phyloP scores from a whole-genome alignment of 768 basidiomycete species.

The Butyriboletus loyo region DNA sequence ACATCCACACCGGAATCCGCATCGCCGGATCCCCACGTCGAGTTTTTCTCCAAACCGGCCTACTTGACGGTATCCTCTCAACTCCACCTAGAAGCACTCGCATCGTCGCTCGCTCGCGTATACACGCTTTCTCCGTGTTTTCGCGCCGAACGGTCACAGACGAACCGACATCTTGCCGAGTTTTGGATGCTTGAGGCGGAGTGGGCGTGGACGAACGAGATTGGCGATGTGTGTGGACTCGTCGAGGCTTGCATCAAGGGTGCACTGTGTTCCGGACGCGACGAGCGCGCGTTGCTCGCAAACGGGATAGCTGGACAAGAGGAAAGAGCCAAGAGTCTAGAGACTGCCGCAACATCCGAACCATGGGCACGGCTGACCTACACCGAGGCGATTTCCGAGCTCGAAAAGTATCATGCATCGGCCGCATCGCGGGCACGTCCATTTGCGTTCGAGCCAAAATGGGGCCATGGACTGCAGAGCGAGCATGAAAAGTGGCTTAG shows the following conservation, averaged over 20 bases:
- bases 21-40: constrained; percentile 23
- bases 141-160: constrained; percentile 87
- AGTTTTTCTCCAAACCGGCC: constrained; percentile 75
- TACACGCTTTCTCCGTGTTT: constrained; percentile 95
- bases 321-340: constrained; percentile 33
- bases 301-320: constrained; percentile 34
- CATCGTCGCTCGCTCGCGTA: constrained; percentile 72
- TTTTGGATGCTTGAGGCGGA: constrained; percentile 99
- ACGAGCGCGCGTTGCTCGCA: constrained; percentile 33
- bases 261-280: constrained; percentile 32
- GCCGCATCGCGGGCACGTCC: constrained; percentile 17
- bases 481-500: constrained; percentile 95
- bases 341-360: constrained; percentile 33
- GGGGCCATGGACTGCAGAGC: constrained; percentile 74
- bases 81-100: constrained; percentile 88
- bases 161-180: constrained; percentile 90
- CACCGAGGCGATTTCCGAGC: constrained; percentile 63
- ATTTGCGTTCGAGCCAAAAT: constrained; percentile 59
- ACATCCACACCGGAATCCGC: neutral
- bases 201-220: constrained; percentile 56
- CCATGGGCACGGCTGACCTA: constrained; percentile 79
- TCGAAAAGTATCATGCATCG: constrained; percentile 38
- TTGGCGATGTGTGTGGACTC: constrained; percentile 52
- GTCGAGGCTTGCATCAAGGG: constrained; percentile 54
- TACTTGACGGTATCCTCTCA: constrained; percentile 95